Evolutionary conservation across 1,284 basidiomycete species (phyloP), one percentile per base, ranked within the genome.

Genomic region (Apiotrichum sp.): DNA sequence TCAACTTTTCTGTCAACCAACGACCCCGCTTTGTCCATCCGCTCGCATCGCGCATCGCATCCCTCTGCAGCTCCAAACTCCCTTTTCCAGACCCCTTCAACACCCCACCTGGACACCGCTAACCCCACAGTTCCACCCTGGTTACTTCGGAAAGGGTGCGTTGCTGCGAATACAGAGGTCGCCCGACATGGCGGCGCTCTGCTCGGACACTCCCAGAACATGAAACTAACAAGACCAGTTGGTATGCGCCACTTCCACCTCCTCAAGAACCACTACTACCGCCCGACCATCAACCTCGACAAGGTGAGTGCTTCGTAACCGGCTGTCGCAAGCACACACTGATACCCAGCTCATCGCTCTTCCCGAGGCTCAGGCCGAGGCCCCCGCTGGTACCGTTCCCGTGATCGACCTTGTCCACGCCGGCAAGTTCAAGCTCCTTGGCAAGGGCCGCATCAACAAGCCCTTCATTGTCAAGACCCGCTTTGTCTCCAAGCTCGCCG

Each of bases 161-260:
- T 42, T 7, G 39, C 8, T n/a, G n/a, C n/a, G n/a, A n/a, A n/a
- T n/a, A n/a, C n/a, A n/a, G n/a, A n/a, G n/a, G n/a, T n/a, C n/a
- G n/a, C n/a, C n/a, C n/a, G n/a, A n/a, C n/a, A n/a, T n/a, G n/a
- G n/a, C n/a, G n/a, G n/a, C n/a, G n/a, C n/a, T n/a, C n/a, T n/a
- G n/a, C n/a, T n/a, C 8, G 9, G n/a, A n/a, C 40, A n/a, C 8
- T 14, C n/a, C 5, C 40, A 9, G 40, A 11, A 14, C 6, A 9
- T 5, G n/a, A 9, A 41, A n/a, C n/a, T 9, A 41, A 41, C n/a
- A 9, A 7, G 8, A 41, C 35, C 6, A 8, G 91, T 93, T 75
- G 90, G 90, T 91, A 98, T 98, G 93, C 86, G 95, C 73, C 87
- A 88, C 80, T 98, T 88, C 90, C 95, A 98, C 80, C 79, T 92